phyloP scores from a whole-genome alignment of 163 green algal species.

The Prototheca cutis region DNA sequence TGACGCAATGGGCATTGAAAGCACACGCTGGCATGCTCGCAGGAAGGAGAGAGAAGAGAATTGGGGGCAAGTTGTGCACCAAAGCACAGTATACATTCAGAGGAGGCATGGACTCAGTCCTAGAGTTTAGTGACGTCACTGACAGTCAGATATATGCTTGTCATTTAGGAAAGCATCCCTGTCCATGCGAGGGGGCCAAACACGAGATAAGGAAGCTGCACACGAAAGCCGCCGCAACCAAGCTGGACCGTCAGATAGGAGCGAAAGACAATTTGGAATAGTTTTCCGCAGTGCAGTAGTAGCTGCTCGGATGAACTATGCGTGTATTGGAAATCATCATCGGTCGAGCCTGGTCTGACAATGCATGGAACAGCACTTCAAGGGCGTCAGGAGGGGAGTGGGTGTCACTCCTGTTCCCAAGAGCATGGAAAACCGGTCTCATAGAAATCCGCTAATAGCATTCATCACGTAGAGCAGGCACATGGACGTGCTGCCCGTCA shows the following conservation, averaged over 20 bases:
- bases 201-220: too few relatives aligned
- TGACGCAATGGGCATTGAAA: too few relatives aligned
- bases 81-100: too few relatives aligned
- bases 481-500: constrained; percentile 5
- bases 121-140: not conserved
- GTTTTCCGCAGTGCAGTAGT: constrained; percentile 4
- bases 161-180: constrained; percentile 17
- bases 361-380: not conserved
- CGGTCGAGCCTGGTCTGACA: not conserved
- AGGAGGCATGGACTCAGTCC: constrained; percentile 2
- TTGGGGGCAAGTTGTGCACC: too few relatives aligned
- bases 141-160: constrained; percentile 34
- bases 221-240: not conserved
- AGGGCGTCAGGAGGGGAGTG: not conserved
- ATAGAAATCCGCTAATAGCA: constrained; percentile 31
- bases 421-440: too few relatives aligned
- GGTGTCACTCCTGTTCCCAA: too few relatives aligned
- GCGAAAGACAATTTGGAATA: constrained; percentile 22
- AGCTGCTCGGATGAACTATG: constrained; percentile 29
- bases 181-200: not conserved
- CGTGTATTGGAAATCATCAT: constrained; percentile 15
- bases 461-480: not conserved
- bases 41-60: too few relatives aligned
- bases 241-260: constrained; percentile 23
- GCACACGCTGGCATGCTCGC: too few relatives aligned